phyloP scores from a whole-genome alignment of 2,329 filamentous ascomycete species.

The Alternaria sp. region DNA sequence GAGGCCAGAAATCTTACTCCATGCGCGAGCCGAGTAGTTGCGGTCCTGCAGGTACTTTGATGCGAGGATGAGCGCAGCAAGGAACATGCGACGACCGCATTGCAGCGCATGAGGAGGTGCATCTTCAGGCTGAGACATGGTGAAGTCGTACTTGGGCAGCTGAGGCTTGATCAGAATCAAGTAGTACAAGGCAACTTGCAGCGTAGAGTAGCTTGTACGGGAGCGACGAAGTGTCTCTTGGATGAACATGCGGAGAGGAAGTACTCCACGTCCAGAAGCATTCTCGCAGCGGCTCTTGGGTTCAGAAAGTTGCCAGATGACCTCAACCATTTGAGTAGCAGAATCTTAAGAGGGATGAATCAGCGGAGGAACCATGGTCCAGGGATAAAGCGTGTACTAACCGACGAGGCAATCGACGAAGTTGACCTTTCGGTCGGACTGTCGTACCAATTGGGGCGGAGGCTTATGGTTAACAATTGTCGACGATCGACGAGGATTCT shows the following conservation, averaged over 20 bases:
- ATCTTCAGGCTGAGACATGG: constrained; percentile 82
- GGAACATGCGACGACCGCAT: constrained; percentile 96
- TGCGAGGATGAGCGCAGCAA: constrained; percentile 90
- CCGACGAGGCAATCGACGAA: constrained; percentile 98
- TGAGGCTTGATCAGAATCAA: constrained; percentile 91
- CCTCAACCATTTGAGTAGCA: constrained; percentile 95
- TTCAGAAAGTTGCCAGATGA: constrained; percentile 93
- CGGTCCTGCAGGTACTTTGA: constrained; percentile 98
- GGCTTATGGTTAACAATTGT: constrained; percentile 65
- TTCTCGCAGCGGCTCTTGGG: constrained; percentile 77
- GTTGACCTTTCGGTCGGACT: constrained; percentile 89
- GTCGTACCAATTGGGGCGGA: constrained; percentile 80
- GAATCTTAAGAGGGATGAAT: constrained; percentile 72
- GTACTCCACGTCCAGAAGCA: constrained; percentile 72
- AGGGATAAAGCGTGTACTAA: constrained; percentile 65
- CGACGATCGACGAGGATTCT: constrained; percentile 67
- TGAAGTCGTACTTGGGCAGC: constrained; percentile 83
- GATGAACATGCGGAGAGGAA: constrained; percentile 94
- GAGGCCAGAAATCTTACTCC: constrained; percentile 99
- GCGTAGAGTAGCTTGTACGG: constrained; percentile 93
- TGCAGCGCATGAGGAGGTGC: constrained; percentile 81
- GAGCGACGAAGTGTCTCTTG: constrained; percentile 96
- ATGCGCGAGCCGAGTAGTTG: constrained; percentile 95
- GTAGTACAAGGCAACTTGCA: constrained; percentile 97
- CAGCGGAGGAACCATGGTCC: constrained; percentile 50